Evolutionary conservation across 176 grass and related monocot genomes (phyloP), one percentile per base, ranked within the genome.

Genomic region (Oryza officinalis): DNA sequence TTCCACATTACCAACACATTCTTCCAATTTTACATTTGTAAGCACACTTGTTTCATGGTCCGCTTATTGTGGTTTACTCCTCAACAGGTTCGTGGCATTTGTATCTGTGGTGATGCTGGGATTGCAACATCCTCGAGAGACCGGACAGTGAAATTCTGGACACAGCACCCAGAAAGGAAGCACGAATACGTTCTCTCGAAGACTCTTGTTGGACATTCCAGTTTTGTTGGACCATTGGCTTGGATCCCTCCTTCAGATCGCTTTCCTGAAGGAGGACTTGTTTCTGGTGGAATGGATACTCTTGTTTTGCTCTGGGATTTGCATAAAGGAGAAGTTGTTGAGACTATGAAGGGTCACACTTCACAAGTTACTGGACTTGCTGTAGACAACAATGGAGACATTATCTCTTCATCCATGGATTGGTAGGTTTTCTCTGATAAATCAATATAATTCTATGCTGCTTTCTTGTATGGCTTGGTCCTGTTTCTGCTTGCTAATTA

Each of bases 231-330:
- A 5, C 93, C 96, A 20, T 74, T 98, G 87, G 89, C 88, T 60
- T 98, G 96, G 96, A 78, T 95, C 25, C 85, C 89, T 45, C 91
- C 91, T 32, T 89, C 90, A 2, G 93, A 95, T 40, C 85, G 70
- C 10, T 92, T 94, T 76, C 69, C 89, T 33, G 93, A 98, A 89
- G 96, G 96, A 61, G 96, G 83, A 20, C 78, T 98, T 61, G 91
- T 94, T 59, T 98, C 96, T 10, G 96, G 96, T 47, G 96, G 96
- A 50, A 95, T 98, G 96, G 96, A 98, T 49, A 95, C 93, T 1
- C 50, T 92, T 11, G 80, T 98, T 41, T 57, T 98, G 69, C 68
- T 94, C 27, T 98, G 93, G 91, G 91, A 95, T 82, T 57, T 95
- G 79, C 76, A 20, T 0, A 98, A 28, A 67, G 96, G 91, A 83